Evolutionary conservation across 441 rosid genomes (phyloP), one percentile per base, ranked within the genome.

Genomic region (Dalechampia spathulata): DNA sequence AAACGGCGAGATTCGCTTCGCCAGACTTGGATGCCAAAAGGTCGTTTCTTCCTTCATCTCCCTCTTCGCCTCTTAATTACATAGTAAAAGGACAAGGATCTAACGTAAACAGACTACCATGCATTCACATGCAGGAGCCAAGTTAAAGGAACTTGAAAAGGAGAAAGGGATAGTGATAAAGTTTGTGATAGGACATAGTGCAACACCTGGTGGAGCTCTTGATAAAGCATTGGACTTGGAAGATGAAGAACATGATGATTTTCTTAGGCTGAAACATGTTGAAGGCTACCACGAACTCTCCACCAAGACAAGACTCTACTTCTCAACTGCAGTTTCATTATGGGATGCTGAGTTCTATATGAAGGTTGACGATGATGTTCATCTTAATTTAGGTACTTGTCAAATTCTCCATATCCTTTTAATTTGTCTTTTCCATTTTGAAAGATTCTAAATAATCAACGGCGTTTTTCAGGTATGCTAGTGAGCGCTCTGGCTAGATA

Each of bases 301-400:
- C 7, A 69, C 89, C 11, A 88, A 88, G 58, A 88, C 96, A 22
- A 73, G 93, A n/a, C 38, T 86, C 17, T 92, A 88, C 57, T 86
- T 92, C 65, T 78, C 98, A 11, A 78, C 91, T 2, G 98, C 91
- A 6, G 45, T 68, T 49, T 60, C 95, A 17, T 77, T 78, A 10
- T 86, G 93, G 93, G 91, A 88, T 28, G 91, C 98, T 17, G 82
- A 86, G 37, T 91, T 86, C 64, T 88, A 81, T n/a, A 70, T 88
- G 16, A 91, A 91, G 63, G 93, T 88, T 3, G 98, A 91, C 27
- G 98, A 88, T 36, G 95, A 92, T 63, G 78, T 92, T 51, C 98
- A 92, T 72, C 67, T 92, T 38, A 92, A 92, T 58, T 34, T 84
- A 43, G 91, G 91, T 81, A 49, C 7, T 60, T 22, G 17, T 52